These are phyloP conservation scores for Mycena filopes DNA, from an alignment of 768 basidiomycete genomes.

Conservation along the genomic window DNA sequence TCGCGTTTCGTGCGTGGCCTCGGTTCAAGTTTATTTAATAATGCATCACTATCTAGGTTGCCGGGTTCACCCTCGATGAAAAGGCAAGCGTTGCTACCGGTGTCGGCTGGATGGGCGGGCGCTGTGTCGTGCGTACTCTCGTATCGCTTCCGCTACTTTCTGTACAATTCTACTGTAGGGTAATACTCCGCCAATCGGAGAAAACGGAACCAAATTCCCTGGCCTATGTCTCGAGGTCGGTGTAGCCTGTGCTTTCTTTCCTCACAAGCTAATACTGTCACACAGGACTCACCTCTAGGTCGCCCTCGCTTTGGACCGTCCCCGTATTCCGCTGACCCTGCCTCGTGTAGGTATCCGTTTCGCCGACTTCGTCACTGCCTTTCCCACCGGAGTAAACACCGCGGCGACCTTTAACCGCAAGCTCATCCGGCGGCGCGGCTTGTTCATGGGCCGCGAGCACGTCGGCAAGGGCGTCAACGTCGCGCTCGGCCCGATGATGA, in stretches of 20 bases:
- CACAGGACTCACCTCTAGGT: conserved; percentile 61
- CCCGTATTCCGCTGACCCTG: conserved; percentile 52
- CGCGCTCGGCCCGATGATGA: conserved; percentile 87
- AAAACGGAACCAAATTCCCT: conserved; percentile 61
- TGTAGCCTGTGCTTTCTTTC: neutral
- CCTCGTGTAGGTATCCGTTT: conserved; percentile 84
- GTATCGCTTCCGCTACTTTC: neutral
- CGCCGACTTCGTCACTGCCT: conserved; percentile 78
- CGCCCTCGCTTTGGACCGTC: neutral
- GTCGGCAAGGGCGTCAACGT: conserved; percentile 86
- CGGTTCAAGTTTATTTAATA: conserved; percentile 27
- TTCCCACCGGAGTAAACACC: conserved; percentile 86
- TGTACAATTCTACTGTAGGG: conserved; percentile 47
- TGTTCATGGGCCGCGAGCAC: conserved; percentile 86
- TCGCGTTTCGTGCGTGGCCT: conserved; percentile 23
- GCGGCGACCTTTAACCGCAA: conserved; percentile 86
- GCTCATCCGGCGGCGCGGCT: conserved; percentile 80
- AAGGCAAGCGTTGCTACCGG: conserved; percentile 76
- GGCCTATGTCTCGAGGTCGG: conserved; percentile 78
- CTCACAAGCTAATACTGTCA: neutral
- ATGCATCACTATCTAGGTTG: conserved; percentile 46
- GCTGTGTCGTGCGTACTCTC: conserved; percentile 66
- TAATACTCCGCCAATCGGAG: conserved; percentile 65
- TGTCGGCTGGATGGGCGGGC: conserved; percentile 71
- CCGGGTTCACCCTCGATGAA: conserved; percentile 65